Evolutionary conservation across 345 rosid species (phyloP), one percentile per base, ranked within the genome.

Genomic region (Streptanthus diversifolius): DNA sequence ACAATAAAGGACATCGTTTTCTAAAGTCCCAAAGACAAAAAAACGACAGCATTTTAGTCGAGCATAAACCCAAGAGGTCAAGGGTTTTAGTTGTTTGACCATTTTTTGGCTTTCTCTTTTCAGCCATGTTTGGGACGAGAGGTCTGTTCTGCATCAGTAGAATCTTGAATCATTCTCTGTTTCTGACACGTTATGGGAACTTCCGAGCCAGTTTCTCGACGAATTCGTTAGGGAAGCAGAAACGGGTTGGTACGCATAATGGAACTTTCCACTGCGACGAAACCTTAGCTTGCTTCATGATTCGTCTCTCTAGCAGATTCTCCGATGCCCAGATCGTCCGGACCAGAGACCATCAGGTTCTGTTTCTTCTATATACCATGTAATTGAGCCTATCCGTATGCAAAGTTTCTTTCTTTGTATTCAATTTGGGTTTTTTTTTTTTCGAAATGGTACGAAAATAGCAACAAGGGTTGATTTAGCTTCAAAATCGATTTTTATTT

Each of bases 211-310:
- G 8, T 32, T 70, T 77, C 57, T 24, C 33, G 33, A 52, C 57
- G 37, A 49, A 30, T 30, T 30, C 33, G 1, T 5, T 4, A 30
- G 33, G 33, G 33, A 30, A 63, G 25, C 54, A 63, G 65, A 92
- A 86, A 87, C 92, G 83, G 52, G 86, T 90, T 5, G 96, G 96
- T 14, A 90, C 97, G 44, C 96, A 89, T 73, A 83, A 87, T 70
- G 97, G 98, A 39, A 86, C 87, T 67, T 90, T 93, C 82, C 92
- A 93, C 66, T 93, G 92, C 81, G 96, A 93, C 67, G 93, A 90
- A 76, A 87, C 96, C 61, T 90, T 93, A 69, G 97, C 92, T 77
- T 90, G 97, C 79, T 90, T 87, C 85, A 87, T 93, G 85, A 81
- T 90, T 80, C 95, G 90, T 82, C 97, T 87, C 75, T 84, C 96